phyloP scores from a whole-genome alignment of 2,329 filamentous ascomycete species.

The Cladophialophora bantiana region DNA sequence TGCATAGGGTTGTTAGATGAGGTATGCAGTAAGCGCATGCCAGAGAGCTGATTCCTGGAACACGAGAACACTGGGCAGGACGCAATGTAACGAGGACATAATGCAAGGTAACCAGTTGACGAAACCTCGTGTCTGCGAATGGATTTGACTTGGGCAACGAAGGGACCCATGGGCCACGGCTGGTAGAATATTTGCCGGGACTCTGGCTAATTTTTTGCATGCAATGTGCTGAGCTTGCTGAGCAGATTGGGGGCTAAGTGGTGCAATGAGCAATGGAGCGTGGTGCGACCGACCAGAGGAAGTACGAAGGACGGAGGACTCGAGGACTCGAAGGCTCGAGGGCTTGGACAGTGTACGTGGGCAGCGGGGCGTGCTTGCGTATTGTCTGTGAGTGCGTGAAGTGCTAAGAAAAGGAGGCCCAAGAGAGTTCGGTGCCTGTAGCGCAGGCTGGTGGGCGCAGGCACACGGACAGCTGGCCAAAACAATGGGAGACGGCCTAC shows the following conservation, averaged over 20 bases:
- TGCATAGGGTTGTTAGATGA: background rate
- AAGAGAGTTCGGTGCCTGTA: background rate
- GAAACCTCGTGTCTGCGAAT: conserved; percentile 3
- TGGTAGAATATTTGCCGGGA: conserved; percentile 13
- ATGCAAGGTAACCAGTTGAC: conserved; percentile 16
- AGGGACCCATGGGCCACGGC: background rate
- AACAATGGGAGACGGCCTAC: background rate
- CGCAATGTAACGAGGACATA: background rate
- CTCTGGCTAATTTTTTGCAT: conserved; percentile 15
- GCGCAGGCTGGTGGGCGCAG: background rate
- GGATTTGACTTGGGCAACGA: background rate
- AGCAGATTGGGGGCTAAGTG: background rate
- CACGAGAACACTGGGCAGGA: background rate
- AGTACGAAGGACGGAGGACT: background rate
- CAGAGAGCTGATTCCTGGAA: background rate
- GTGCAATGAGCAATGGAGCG: background rate
- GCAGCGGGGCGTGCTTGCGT: background rate
- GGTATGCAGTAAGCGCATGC: background rate
- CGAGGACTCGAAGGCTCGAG: background rate
- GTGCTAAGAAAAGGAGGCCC: no score
- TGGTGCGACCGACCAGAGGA: background rate
- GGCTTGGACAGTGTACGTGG: no score
- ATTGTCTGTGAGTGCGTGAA: background rate
- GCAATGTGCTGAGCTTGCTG: background rate
- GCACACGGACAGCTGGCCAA: background rate